Conservation (phyloP, 805 yeast species). For the Spathaspora hagerdaliae region DNA sequence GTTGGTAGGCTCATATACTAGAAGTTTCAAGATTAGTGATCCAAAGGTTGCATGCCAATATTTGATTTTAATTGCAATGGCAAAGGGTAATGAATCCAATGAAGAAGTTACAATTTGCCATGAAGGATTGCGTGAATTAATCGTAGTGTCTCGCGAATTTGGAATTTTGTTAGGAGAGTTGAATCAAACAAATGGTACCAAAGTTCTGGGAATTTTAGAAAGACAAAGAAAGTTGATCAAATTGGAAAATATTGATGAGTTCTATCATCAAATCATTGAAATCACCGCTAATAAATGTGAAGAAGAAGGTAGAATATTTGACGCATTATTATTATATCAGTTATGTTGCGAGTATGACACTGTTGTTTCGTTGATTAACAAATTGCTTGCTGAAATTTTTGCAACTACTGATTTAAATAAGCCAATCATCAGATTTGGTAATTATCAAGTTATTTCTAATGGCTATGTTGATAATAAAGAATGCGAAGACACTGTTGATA, state of each 20-base stretch:
- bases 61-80: constrained; percentile 62
- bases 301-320: constrained; percentile 85
- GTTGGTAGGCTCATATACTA: constrained; percentile 73
- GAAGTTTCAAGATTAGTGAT: constrained; percentile 78
- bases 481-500: constrained; percentile 38
- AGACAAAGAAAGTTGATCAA: constrained; percentile 63
- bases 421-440: constrained; percentile 44
- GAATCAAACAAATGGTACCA: constrained; percentile 60
- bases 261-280: constrained; percentile 68
- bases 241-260: constrained; percentile 55
- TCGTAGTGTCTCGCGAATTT: constrained; percentile 83
- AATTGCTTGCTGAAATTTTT: constrained; percentile 72
- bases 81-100: constrained; percentile 19
- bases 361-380: constrained; percentile 71
- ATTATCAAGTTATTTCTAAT: constrained; percentile 19
- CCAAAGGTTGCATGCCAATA: constrained; percentile 93
- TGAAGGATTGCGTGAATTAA: constrained; percentile 78
- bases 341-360: constrained; percentile 83
- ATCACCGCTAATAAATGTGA: constrained; percentile 83
- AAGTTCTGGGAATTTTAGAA: constrained; percentile 82
- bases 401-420: constrained; percentile 66
- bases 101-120: constrained; percentile 58
- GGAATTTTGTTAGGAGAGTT: constrained; percentile 79
- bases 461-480: constrained; percentile 33
- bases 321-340: constrained; percentile 81